Base-by-base conservation (phyloP, 192 early-diverging fungal species). In the Coemansia umbellata region DNA sequence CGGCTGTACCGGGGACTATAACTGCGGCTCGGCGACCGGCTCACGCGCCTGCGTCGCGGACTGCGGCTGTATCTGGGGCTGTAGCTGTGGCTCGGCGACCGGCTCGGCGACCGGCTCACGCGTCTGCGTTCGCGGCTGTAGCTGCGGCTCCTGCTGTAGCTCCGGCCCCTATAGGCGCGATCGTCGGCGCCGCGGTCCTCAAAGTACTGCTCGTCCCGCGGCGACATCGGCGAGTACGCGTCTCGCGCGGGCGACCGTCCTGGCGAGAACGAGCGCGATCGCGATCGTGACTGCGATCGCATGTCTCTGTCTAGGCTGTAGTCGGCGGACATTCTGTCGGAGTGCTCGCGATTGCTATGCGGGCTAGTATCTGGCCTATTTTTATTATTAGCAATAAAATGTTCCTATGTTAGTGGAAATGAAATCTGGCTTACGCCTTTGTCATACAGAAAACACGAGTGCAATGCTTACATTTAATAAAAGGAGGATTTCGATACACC, bases 251-350 rank as follows among this genome's bases (percentile, higher is more conserved):
- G 35, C 21, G 53, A 28, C 27, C 43, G 62, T 3, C 50, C 32
- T 15, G 52, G 51, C 27, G 69, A 65, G 28, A n/a, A 13, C 43
- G 69, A 65, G 31, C 58, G 55, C 18, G 68, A 70, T 3, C 40
- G 30, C 10, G 47, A 50, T 40, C 52, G 48, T 4, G 49, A 65
- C 8, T 44, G 37, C 24, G 47, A 55, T 1, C 31, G 50, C 41
- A 44, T 28, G 28, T 47, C 50, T 19, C 42, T 18, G 17, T 32
- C 58, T 5, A 13, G 50, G 13, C 42, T 44, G 28, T 50, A 28
- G 8, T 31, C 26, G 27, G 48, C 36, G 35, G 33, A 24, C 37
- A 28, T 37, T 41, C n/a, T 37, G 47, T 52, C 41, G 8, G 23
- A n/a, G 13, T 26, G 21, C 9, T 28, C 13, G 37, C 6, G n/a